Percentiles rank a stretch among this genome's conserved stretches.
These are phyloP conservation scores for Fusarium sp. DNA, from an alignment of 2,329 filamentous ascomycete species.

Conservation along the genomic window DNA sequence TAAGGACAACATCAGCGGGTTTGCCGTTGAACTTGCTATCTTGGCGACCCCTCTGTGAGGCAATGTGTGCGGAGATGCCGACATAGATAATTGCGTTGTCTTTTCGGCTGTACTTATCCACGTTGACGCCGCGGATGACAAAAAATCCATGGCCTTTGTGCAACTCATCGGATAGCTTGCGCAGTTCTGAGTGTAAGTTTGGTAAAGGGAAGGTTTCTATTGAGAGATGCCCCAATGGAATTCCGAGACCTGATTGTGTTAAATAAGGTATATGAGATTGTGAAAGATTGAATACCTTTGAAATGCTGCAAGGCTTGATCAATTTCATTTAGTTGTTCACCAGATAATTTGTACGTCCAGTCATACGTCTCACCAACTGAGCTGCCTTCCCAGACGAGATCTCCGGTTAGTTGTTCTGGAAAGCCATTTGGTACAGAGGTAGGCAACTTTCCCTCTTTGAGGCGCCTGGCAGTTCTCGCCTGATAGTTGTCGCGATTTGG, in stretches of 20 bases:
- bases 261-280: not conserved
- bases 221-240: conserved; percentile 48
- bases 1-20: conserved; percentile 60
- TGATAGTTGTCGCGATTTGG: conserved; percentile 24
- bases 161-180: conserved; percentile 63
- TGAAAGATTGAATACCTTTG: not conserved
- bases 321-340: conserved; percentile 13
- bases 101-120: conserved; percentile 62
- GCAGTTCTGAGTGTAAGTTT: conserved; percentile 60
- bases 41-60: conserved; percentile 62
- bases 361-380: conserved; percentile 13
- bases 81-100: conserved; percentile 70
- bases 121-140: conserved; percentile 67
- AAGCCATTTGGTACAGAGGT: conserved; percentile 12
- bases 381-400: conserved; percentile 31
- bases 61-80: conserved; percentile 69
- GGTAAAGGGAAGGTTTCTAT: conserved; percentile 67
- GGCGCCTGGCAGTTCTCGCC: not conserved
- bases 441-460: not conserved
- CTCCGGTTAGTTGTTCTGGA: conserved; percentile 1
- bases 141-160: conserved; percentile 70
- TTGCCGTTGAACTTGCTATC: conserved; percentile 58
- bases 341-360: conserved; percentile 14
- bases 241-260: not conserved
- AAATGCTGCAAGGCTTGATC: conserved; percentile 19